Base-by-base conservation (phyloP, 2,329 filamentous ascomycete genomes). In the Pyrenochaeta sp. region DNA sequence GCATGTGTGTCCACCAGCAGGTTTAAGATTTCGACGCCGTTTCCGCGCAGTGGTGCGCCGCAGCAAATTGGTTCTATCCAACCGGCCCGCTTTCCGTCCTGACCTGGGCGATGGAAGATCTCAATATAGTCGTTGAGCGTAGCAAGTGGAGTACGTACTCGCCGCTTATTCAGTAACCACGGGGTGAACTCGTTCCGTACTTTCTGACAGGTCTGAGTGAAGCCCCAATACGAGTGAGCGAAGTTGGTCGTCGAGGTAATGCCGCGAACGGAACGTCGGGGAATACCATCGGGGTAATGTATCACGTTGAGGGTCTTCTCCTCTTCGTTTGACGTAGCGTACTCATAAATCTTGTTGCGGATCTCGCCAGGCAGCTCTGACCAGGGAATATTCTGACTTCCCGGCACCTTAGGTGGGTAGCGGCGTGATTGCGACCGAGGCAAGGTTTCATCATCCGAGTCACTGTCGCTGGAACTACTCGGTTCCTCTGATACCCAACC, bases 331-430 rank as follows among this genome's bases (percentile, higher is more conserved):
- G 30, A 24, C 36, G 55, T 59, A 39, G 37, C 50, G 25, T 55
- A 50, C 22, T 49, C n/a, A 28, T 59, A 59, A 34, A 59, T 55
- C 24, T 12, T 44, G n/a, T 59, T 59, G 28, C 56, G 56, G 5
- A 59, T 34, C 43, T 59, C 56, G 15, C 47, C 47, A 4, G 47
- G 32, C 22, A 59, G n/a, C 8, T 48, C 39, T 22, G 24, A 28
- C 52, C 56, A 59, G 1, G 52, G 48, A 0, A 22, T 36, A 19
- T 59, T 59, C 48, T 59, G 56, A 5, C 24, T 47, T 2, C 52
- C 52, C n/a, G 8, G 10, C 4, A 34, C n/a, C 24, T 39, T 55
- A 3, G 52, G 48, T 32, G 56, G 52, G 39, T 55, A 59, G 1
- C 36, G 15, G 22, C 54, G 54, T 10, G 36, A 27, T 19, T 50